A percentile compares a stretch with the other conserved stretches of the same genome.
Conservation (phyloP, 306 rosid genomes). For the Ormosia emarginata region DNA sequence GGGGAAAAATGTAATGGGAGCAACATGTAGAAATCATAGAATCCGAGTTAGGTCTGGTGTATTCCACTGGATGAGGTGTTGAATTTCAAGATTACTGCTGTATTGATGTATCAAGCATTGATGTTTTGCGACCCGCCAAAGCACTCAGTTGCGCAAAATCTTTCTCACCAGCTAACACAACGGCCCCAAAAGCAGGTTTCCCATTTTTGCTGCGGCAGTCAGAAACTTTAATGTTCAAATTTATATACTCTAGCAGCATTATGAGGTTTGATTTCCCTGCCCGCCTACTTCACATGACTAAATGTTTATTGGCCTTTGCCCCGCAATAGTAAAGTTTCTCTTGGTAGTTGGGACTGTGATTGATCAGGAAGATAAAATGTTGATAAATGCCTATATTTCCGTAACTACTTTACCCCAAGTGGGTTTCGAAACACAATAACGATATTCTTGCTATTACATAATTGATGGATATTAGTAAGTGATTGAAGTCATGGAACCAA, state of each 20-base stretch:
- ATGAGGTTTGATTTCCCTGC: neutral
- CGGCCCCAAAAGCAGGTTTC: neutral
- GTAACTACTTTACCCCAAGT: neutral
- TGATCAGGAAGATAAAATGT: neutral
- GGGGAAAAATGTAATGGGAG: neutral
- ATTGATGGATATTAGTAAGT: neutral
- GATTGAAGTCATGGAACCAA: neutral
- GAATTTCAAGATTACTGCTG: neutral
- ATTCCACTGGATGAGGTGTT: neutral
- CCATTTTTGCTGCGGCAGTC: neutral
- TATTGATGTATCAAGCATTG: neutral
- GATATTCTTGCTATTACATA: neutral
- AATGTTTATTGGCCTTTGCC: neutral
- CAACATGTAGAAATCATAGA: neutral
- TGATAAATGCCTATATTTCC: neutral
- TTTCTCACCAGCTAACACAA: neutral
- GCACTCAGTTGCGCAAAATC: neutral
- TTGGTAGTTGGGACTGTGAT: neutral
- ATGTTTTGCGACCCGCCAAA: neutral
- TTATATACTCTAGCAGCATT: neutral
- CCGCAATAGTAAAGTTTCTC: neutral
- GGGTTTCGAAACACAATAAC: neutral
- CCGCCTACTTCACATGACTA: neutral
- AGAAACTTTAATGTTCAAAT: neutral
- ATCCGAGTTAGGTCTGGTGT: neutral